Percentiles rank a stretch among this genome's conserved stretches.
phyloP scores from a whole-genome alignment of 306 rosid species.

The Purshia tridentata region DNA sequence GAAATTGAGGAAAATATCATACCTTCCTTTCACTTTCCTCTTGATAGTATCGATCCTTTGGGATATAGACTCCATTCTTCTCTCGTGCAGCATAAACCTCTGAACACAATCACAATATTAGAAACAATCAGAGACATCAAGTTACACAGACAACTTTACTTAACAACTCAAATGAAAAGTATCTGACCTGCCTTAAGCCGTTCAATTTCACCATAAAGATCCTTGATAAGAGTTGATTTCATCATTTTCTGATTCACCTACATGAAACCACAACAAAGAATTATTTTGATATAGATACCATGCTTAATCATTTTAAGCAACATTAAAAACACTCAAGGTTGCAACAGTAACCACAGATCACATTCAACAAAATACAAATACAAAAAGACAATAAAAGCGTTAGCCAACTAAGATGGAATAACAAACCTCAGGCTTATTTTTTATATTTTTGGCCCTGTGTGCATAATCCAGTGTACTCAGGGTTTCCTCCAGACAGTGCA shows the following conservation, averaged over 20 bases:
- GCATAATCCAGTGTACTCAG: slow-evolving; percentile 95
- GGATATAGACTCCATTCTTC: slow-evolving; percentile 93
- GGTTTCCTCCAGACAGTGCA: slow-evolving; percentile 95
- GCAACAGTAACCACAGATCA: not conserved
- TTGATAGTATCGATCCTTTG: slow-evolving; percentile 85
- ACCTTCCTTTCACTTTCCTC: slow-evolving; percentile 97
- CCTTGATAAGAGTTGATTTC: slow-evolving; percentile 95
- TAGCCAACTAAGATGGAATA: not conserved
- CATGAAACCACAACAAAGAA: not conserved
- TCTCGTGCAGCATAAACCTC: slow-evolving; percentile 99
- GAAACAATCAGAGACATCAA: slow-evolving; percentile 3
- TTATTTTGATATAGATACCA: not conserved
- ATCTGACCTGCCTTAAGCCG: slow-evolving; percentile 82
- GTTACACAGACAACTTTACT: not conserved
- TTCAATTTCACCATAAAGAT: slow-evolving; percentile 96
- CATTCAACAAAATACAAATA: not conserved
- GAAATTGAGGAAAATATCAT: not conserved
- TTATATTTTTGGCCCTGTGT: slow-evolving; percentile 88
- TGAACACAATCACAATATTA: slow-evolving; percentile 31
- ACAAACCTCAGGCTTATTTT: slow-evolving; percentile 93
- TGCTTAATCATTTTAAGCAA: not conserved
- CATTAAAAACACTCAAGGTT: not conserved
- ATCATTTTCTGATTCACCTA: slow-evolving; percentile 98
- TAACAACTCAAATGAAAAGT: slow-evolving; percentile 14
- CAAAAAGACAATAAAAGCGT: not conserved